Percentiles rank a stretch among this genome's conserved stretches.
These are phyloP conservation scores for Fraxinus xanthoxyloides DNA, from an alignment of 305 asterid species.

Conservation along the genomic window DNA sequence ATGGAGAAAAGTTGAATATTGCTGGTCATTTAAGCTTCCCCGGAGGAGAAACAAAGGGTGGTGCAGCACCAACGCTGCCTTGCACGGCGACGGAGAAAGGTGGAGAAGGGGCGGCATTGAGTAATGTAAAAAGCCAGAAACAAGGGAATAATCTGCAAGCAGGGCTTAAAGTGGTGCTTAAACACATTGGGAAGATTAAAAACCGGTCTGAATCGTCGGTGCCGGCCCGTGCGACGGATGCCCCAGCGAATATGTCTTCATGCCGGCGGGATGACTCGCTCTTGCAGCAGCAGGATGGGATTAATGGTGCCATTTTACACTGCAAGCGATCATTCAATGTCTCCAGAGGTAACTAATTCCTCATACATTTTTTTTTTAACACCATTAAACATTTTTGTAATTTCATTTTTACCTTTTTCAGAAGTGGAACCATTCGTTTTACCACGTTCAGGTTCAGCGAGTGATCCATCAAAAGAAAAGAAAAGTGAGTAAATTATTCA, in stretches of 20 bases:
- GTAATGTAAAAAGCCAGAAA: slow-evolving; percentile 35
- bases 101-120: background rate
- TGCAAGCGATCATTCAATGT: slow-evolving; percentile 84
- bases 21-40: slow-evolving; percentile 35
- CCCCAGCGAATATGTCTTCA: slow-evolving; percentile 30
- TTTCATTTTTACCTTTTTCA: slow-evolving; percentile 4
- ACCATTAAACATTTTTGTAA: too few relatives aligned
- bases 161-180: slow-evolving; percentile 53
- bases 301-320: slow-evolving; percentile 82
- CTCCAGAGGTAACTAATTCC: slow-evolving; percentile 45
- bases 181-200: slow-evolving; percentile 63
- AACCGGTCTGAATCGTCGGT: slow-evolving; percentile 62
- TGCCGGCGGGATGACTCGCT: slow-evolving; percentile 72
- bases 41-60: slow-evolving; percentile 31
- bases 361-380: background rate
- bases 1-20: slow-evolving; percentile 53
- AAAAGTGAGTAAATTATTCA: slow-evolving; percentile 28
- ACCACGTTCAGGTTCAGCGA: slow-evolving; percentile 46
- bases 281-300: slow-evolving; percentile 74
- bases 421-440: slow-evolving; percentile 49
- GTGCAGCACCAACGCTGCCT: slow-evolving; percentile 13
- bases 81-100: background rate
- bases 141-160: slow-evolving; percentile 60
- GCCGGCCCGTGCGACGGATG: slow-evolving; percentile 23
- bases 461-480: slow-evolving; percentile 62